A percentile compares a stretch with the other conserved stretches of the same genome.
These are phyloP conservation scores for Liriodendron chinense DNA, from an alignment of 164 flowering plant species.

Conservation along the genomic window DNA sequence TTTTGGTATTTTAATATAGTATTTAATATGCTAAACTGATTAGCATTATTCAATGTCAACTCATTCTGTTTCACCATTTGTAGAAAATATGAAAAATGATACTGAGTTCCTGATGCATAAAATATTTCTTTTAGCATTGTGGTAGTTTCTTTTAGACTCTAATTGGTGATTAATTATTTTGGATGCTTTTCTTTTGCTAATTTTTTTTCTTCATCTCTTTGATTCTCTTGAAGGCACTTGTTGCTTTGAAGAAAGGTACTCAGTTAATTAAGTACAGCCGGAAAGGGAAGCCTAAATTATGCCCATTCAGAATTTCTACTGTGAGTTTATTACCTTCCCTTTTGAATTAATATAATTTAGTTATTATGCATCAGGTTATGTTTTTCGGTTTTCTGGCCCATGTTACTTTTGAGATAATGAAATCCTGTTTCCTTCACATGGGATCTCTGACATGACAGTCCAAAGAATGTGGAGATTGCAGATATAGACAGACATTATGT, in stretches of 20 bases:
- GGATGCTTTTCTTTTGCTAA: neutral
- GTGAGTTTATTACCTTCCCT: slow-evolving; percentile 38
- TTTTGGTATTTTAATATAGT: too few species aligned
- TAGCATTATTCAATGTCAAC: too few species aligned
- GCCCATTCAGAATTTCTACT: slow-evolving; percentile 78
- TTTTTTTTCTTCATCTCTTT: neutral
- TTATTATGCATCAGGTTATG: neutral
- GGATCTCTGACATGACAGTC: neutral
- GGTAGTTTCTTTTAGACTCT: neutral
- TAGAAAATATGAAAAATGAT: neutral
- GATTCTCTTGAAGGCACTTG: slow-evolving; percentile 54
- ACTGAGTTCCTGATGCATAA: neutral
- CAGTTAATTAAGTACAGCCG: slow-evolving; percentile 85
- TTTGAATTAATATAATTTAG: neutral
- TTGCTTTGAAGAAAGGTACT: slow-evolving; percentile 83
- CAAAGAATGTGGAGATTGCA: neutral
- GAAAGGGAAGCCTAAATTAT: slow-evolving; percentile 88
- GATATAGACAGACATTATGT: neutral
- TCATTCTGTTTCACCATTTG: neutral
- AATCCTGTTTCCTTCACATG: neutral
- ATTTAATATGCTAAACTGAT: too few species aligned
- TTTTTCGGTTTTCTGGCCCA: neutral
- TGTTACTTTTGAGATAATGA: neutral
- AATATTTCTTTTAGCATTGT: too few species aligned
- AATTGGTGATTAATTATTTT: neutral